These are phyloP conservation scores for Geum urbanum DNA, from an alignment of 306 rosid species.

Conservation along the genomic window DNA sequence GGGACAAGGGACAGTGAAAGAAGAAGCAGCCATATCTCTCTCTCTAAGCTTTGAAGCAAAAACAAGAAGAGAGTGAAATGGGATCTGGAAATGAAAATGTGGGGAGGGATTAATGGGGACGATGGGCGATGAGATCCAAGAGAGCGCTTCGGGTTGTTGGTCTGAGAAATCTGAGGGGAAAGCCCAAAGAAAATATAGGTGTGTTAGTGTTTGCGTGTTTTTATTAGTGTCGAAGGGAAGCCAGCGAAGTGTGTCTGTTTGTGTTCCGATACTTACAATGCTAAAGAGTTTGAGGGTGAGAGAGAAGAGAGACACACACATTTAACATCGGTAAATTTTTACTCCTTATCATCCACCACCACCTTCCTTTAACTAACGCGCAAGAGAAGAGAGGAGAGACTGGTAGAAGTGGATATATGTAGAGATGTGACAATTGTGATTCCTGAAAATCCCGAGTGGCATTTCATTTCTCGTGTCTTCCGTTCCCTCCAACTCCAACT, in stretches of 20 bases:
- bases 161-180: conserved; percentile 18
- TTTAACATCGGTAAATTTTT: background rate
- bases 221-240: background rate
- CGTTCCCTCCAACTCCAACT: conserved; percentile 4
- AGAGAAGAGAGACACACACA: background rate
- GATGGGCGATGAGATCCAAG: conserved; percentile 47
- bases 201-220: background rate
- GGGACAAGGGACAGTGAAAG: conserved; percentile 30
- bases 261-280: conserved; percentile 40
- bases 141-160: background rate
- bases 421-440: background rate
- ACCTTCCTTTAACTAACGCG: conserved; percentile 19
- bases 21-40: conserved; percentile 24
- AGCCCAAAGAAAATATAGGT: background rate
- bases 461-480: background rate
- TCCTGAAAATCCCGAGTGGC: background rate
- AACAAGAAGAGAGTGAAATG: no score
- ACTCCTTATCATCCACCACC: conserved; percentile 6
- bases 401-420: no score
- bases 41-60: background rate
- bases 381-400: background rate
- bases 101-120: conserved; percentile 3
- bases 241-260: background rate
- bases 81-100: conserved; percentile 8
- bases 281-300: background rate